A percentile compares a stretch with the other conserved stretches of the same genome.
These are phyloP conservation scores for Nicotiana benthamiana DNA, from an alignment of 257 asterid species.

Conservation along the genomic window DNA sequence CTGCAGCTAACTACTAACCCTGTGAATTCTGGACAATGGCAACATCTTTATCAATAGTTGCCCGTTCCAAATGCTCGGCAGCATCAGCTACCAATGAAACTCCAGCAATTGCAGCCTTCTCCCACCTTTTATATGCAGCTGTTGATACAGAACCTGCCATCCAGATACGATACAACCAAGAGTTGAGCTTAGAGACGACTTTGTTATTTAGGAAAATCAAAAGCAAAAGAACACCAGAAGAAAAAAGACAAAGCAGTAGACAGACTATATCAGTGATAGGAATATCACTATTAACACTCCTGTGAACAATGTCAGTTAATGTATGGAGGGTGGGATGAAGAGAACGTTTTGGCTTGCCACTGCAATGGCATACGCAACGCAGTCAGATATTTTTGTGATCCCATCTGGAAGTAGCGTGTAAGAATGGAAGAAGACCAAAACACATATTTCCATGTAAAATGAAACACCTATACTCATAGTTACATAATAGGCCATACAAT, in stretches of 20 bases:
- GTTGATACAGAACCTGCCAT: conserved; percentile 48
- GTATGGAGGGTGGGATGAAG: conserved; percentile 4
- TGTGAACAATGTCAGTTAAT: neutral
- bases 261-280: neutral
- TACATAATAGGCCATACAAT: neutral
- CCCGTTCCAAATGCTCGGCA: conserved; percentile 94
- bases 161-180: neutral
- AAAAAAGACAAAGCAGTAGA: neutral
- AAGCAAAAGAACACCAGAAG: neutral
- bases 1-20: conserved; percentile 31
- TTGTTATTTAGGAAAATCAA: neutral
- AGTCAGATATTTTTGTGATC: neutral
- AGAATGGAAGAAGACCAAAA: neutral
- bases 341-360: neutral
- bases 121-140: conserved; percentile 97
- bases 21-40: conserved; percentile 41
- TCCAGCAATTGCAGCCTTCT: conserved; percentile 99
- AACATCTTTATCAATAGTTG: conserved; percentile 52
- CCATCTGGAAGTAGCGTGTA: neutral
- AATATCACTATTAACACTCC: conserved; percentile 1
- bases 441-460: neutral
- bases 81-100: conserved; percentile 99
- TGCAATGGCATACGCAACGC: neutral
- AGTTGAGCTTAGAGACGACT: neutral
- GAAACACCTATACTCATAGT: neutral